Evolutionary conservation across 257 asterid genomes (phyloP), one percentile per base, ranked within the genome.

Genomic region (Cinchona pubescens): DNA sequence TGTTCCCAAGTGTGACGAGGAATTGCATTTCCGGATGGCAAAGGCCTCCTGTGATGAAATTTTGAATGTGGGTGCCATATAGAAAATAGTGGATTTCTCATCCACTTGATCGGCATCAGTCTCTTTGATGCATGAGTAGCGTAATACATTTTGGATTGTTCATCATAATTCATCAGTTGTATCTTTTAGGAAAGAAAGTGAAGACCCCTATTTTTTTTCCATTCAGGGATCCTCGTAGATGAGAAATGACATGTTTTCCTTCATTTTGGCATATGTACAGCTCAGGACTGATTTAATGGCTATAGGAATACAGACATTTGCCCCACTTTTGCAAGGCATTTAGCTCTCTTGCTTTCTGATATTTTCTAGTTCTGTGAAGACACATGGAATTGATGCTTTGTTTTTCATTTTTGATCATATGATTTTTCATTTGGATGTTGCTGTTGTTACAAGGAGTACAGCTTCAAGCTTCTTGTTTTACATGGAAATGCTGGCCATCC

Each of bases 241-340:
- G 86, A 85, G 87, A 81, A 53, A 80, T 86, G 81, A 82, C 88
- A 82, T 82, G 59, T 75, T 82, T 83, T 85, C 84, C 83, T 80
- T 73, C 86, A 42, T 55, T 66, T 64, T 79, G 76, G 78, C 78
- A 84, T 88, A 69, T 91, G 96, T 89, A 94, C 96, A 94, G 90
- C 82, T 80, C 81, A 83, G 90, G 85, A 80, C 78, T 81, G 61
- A 79, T 90, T 71, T 82, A 25, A 60, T 82, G 82, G 83, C 73
- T 76, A 79, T 81, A 81, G 81, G 81, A 79, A 86, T 85, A 88
- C 88, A 85, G 70, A 76, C 79, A 68, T 58, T 71, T 71, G 43
- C 71, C 51, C 61, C 48, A 70, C 61, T 48, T 15, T 68, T 51
- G 48, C 53, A 53, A 75, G 78, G 71, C 46, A 21, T 19, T 30